Base-by-base conservation (phyloP, 495 filamentous ascomycete species). In the Penicillium bovifimosum region DNA sequence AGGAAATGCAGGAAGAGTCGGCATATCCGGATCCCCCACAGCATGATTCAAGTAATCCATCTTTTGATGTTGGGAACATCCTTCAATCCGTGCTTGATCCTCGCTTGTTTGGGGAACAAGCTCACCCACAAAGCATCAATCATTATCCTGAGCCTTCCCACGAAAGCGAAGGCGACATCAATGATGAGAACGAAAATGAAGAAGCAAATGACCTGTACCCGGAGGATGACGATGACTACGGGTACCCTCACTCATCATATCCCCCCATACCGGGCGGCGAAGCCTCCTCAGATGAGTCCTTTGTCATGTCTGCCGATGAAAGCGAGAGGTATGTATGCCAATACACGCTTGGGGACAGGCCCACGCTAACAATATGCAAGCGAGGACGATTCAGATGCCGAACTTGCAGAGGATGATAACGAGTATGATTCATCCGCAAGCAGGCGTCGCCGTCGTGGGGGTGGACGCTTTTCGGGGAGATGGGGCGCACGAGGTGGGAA, bases 401-500 rank as follows among this genome's bases (percentile, higher is more conserved):
- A 52, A 16, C 50, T 42, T 27, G 56, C 32, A 11, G 61, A 67
- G 5, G 65, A 70, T 54, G 72, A 68, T 8, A 64, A 70, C 52
- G 71, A 69, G 20, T 52, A 65, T 43, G 53, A 60, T 41, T 61
- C 56, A 40, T 49, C 45, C 38, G 58, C 54, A 35, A 62, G 67
- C 18, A 54, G 65, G 26, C 61, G 61, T 7, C 69, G 65, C 7
- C 67, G 75, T 18, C 59, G 65, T 49, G 60, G 72, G 18, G 67
- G 67, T 31, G 73, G 73, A 1, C 66, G 58, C 8, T 75, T 76
- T 32, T 72, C 69, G 16, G 68, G 72, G 31, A 71, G 74, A 26
- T 72, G 57, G 40, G 73, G 75, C 41, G 73, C 72, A 9, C 65
- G 75, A 33, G 76, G 78, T 46, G 64, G 67, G 6, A 79, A 74